Conservation (phyloP, 1,139 yeast genomes). For the Geotrichum aggregatum region DNA sequence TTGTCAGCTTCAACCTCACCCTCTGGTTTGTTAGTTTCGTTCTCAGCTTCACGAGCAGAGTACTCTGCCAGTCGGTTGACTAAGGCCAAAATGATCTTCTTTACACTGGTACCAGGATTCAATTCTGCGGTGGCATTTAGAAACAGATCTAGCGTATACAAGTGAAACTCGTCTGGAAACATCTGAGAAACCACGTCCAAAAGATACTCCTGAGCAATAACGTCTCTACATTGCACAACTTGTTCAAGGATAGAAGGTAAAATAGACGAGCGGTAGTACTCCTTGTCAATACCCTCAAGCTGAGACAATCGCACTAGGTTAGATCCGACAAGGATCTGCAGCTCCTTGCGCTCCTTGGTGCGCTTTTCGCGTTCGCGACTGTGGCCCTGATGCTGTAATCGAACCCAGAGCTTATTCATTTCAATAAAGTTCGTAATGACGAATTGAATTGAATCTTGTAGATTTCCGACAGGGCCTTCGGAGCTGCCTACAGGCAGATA, state of each 20-base stretch:
- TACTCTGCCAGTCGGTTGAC: slow-evolving; percentile 70
- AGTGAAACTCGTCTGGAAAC: slow-evolving; percentile 89
- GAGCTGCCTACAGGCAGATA: slow-evolving; percentile 48
- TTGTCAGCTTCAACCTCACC: slow-evolving; percentile 16
- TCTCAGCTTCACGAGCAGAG: slow-evolving; percentile 38
- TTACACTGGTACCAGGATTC: slow-evolving; percentile 65
- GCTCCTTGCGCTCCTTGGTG: slow-evolving; percentile 74
- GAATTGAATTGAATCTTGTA: slow-evolving; percentile 65
- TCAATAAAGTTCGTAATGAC: slow-evolving; percentile 84
- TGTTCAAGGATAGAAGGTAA: slow-evolving; percentile 84
- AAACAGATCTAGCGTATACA: slow-evolving; percentile 64
- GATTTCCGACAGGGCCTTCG: slow-evolving; percentile 44
- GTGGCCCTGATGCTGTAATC: slow-evolving; percentile 94
- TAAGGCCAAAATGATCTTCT: slow-evolving; percentile 62
- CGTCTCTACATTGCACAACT: slow-evolving; percentile 86
- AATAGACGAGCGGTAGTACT: slow-evolving; percentile 58
- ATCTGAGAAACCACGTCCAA: slow-evolving; percentile 89
- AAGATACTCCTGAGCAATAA: slow-evolving; percentile 84
- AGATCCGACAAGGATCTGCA: slow-evolving; percentile 88
- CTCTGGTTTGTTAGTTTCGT: slow-evolving; percentile 16
- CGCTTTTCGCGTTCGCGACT: slow-evolving; percentile 75
- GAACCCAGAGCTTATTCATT: slow-evolving; percentile 96
- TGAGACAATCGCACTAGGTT: slow-evolving; percentile 87
- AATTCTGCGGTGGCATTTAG: slow-evolving; percentile 63
- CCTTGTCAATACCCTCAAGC: slow-evolving; percentile 67